phyloP scores from a whole-genome alignment of 768 basidiomycete genomes.

The Kwoniella newhampshirensis region DNA sequence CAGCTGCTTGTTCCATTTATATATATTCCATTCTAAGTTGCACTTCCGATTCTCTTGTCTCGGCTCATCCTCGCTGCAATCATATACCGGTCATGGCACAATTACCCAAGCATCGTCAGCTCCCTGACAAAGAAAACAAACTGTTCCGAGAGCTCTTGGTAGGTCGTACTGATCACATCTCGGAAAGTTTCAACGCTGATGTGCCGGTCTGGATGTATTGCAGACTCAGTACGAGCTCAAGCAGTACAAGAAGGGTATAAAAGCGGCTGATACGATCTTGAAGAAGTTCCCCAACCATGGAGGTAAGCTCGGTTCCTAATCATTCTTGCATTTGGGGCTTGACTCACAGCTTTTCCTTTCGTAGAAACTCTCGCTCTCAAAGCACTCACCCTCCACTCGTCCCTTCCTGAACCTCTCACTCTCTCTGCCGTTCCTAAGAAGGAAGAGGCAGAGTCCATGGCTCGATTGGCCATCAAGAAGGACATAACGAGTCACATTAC shows the following conservation, averaged over 20 bases:
- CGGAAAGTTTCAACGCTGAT: too few relatives aligned
- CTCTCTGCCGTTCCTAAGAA: constrained; percentile 69
- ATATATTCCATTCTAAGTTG: too few relatives aligned
- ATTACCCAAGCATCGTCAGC: constrained; percentile 56
- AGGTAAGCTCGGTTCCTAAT: constrained; percentile 57
- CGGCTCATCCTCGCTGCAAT: too few relatives aligned
- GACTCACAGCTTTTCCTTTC: neutral
- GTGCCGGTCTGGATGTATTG: neutral
- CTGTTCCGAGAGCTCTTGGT: constrained; percentile 84
- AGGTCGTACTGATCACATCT: constrained; percentile 5
- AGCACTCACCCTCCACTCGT: constrained; percentile 65
- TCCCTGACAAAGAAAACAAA: constrained; percentile 77
- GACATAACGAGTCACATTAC: constrained; percentile 74
- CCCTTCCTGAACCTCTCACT: constrained; percentile 45
- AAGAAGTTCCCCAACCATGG: constrained; percentile 96
- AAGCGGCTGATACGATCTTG: constrained; percentile 87
- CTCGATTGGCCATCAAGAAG: constrained; percentile 50
- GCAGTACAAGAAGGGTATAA: constrained; percentile 83
- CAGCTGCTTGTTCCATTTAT: too few relatives aligned
- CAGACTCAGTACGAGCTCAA: constrained; percentile 75
- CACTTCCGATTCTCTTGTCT: too few relatives aligned
- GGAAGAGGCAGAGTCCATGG: constrained; percentile 59
- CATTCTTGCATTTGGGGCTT: neutral
- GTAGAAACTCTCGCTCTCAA: constrained; percentile 96
- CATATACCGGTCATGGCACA: constrained; percentile 22